These are phyloP conservation scores for Eucalyptus cloeziana DNA, from an alignment of 345 rosid genomes.

Conservation along the genomic window DNA sequence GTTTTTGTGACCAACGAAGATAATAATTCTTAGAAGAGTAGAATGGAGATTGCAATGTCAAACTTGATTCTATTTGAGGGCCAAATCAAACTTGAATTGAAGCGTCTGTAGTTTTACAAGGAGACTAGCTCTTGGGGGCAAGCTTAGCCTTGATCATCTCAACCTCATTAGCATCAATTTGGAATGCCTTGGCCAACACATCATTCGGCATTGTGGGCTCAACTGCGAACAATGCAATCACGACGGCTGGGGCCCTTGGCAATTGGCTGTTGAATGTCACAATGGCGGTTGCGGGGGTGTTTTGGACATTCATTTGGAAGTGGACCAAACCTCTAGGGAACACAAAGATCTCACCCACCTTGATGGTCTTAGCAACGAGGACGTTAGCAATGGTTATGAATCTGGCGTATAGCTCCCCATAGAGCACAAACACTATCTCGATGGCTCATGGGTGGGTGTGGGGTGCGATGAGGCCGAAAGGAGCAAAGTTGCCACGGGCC, in stretches of 20 bases:
- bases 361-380: slow-evolving; percentile 23
- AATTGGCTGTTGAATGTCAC: slow-evolving; percentile 43
- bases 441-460: slow-evolving; percentile 58
- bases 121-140: slow-evolving; percentile 10
- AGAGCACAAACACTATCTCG: slow-evolving; percentile 31
- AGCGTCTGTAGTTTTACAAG: background rate
- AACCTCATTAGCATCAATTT: slow-evolving; percentile 11
- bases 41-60: background rate
- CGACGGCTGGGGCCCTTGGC: slow-evolving; percentile 29
- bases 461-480: slow-evolving; percentile 46
- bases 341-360: slow-evolving; percentile 33
- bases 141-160: slow-evolving; percentile 25
- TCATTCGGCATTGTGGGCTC: slow-evolving; percentile 21
- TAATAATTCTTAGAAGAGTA: background rate
- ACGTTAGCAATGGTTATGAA: slow-evolving; percentile 34
- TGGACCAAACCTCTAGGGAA: slow-evolving; percentile 49
- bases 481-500: slow-evolving; percentile 39
- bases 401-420: slow-evolving; percentile 33
- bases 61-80: background rate
- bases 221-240: slow-evolving; percentile 14
- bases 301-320: slow-evolving; percentile 36
- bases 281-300: slow-evolving; percentile 15
- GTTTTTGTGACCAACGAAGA: background rate
- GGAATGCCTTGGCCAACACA: slow-evolving; percentile 36
- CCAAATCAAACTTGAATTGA: background rate